phyloP scores from a whole-genome alignment of 2,329 filamentous ascomycete species.

The Dothistroma pini region DNA sequence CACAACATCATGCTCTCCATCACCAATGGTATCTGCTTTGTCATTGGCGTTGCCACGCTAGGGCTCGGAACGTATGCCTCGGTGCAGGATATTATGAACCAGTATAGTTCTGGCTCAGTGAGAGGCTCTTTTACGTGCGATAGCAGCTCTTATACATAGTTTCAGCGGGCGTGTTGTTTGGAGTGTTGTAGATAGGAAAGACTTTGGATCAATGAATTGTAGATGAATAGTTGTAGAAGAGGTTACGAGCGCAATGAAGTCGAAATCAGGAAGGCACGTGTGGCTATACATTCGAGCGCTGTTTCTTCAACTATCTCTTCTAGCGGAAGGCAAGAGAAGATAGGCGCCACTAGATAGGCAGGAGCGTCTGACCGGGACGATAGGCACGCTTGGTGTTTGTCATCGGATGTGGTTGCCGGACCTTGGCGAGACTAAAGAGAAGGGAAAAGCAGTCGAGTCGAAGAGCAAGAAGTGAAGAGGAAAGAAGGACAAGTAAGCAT shows the following conservation, averaged over 20 bases:
- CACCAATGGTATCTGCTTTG: conserved; percentile 45
- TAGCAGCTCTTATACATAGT: conserved; percentile 1
- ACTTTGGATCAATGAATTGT: neutral
- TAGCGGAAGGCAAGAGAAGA: neutral
- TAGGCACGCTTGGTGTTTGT: neutral
- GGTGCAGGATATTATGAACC: conserved; percentile 43
- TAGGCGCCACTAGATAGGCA: neutral
- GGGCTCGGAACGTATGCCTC: conserved; percentile 44
- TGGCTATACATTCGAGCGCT: neutral
- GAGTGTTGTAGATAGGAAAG: neutral
- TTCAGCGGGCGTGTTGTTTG: neutral
- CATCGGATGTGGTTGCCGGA: neutral
- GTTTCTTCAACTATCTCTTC: too few relatives aligned
- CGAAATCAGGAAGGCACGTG: neutral
- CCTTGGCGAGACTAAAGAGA: neutral
- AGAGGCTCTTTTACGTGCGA: conserved; percentile 42
- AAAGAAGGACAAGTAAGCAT: neutral
- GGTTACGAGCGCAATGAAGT: conserved; percentile 5
- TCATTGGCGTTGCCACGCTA: conserved; percentile 32
- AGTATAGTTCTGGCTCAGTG: conserved; percentile 39
- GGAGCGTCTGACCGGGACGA: neutral
- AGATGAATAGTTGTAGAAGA: neutral
- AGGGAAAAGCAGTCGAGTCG: neutral
- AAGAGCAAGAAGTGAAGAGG: neutral
- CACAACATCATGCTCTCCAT: conserved; percentile 45